Evolutionary conservation across 208 protist genomes (phyloP), one percentile per base, ranked within the genome.

Genomic region (Leishmania major): DNA sequence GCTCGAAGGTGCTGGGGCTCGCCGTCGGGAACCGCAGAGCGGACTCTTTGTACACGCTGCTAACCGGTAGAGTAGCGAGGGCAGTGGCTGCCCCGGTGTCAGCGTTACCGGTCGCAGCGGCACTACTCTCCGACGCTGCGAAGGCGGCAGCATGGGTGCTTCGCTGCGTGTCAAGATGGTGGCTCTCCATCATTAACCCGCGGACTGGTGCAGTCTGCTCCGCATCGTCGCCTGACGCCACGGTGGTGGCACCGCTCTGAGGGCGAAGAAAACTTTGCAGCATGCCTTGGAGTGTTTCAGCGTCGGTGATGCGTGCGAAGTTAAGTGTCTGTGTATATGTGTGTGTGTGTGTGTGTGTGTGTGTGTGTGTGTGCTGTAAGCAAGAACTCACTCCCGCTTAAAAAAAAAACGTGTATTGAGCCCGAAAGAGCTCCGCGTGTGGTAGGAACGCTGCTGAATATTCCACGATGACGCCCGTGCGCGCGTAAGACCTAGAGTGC

Each of bases 1-100:
- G 98, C 87, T 99, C 98, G 80, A 99, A 96, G 73, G 93, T 87
- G 31, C 85, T 84, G 59, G 88, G 83, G 57, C 91, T 75, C 60
- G 96, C 96, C 47, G 96, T 93, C 3, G 90, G 88, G 78, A 98
- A 98, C 11, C 92, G 90, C 51, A 95, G 62, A 2, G 88, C 60
- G 1, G 93, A 93, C 71, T 96, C 90, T 76, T 98, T 98, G 88
- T 94, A 96, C 0, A 93, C 94, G 71, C 92, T 95, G 81, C 93
- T 98, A 3, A 92, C 79, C 3, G 91, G 91, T 35, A 79, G 51
- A 17, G 69, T 35, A 57, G 19, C 28, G 8, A 7, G 62, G 28
- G 15, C 45, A 47, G 43, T 45, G 8, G 25, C 19, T 37, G 19
- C 76, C 28, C 11, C 25, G 4, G 28, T 51, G 47, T 7, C 60